Percentiles rank a stretch among this genome's conserved stretches.
Conservation (phyloP, 306 rosid species). For the Pterocarpus santalinus region DNA sequence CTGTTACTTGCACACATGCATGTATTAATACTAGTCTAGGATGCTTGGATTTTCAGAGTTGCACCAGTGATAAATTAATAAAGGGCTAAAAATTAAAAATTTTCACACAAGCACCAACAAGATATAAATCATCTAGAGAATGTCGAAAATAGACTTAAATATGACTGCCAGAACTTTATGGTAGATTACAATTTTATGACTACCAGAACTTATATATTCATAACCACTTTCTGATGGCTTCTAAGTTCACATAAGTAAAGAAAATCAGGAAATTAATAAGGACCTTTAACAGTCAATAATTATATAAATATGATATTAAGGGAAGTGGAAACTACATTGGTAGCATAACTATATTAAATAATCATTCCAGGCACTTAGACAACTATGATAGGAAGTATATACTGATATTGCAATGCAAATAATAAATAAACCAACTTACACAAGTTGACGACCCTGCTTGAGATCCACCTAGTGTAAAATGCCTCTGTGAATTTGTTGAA, state of each 20-base stretch:
- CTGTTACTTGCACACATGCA: background rate
- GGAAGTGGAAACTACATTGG: background rate
- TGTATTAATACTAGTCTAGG: background rate
- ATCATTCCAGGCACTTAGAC: conserved; percentile 11
- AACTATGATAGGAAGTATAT: background rate
- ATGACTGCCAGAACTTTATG: conserved; percentile 2
- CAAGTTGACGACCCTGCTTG: conserved; percentile 39
- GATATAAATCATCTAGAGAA: conserved; percentile 15
- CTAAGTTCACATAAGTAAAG: background rate
- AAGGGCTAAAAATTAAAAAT: too few species aligned
- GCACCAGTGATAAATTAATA: background rate
- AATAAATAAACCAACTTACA: conserved; percentile 58
- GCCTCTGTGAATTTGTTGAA: conserved; percentile 41
- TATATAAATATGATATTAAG: background rate
- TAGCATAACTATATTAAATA: background rate
- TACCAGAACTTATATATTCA: background rate
- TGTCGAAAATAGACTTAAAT: background rate
- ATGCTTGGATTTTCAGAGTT: conserved; percentile 11
- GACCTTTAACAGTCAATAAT: background rate
- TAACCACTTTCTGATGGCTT: background rate
- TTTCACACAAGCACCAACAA: too few species aligned
- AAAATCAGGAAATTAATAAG: background rate
- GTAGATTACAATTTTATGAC: background rate
- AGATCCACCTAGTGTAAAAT: conserved; percentile 34
- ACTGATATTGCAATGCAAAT: conserved; percentile 30